Base-by-base conservation (phyloP, 2,329 filamentous ascomycete species). In the Periconia macrospinosa region DNA sequence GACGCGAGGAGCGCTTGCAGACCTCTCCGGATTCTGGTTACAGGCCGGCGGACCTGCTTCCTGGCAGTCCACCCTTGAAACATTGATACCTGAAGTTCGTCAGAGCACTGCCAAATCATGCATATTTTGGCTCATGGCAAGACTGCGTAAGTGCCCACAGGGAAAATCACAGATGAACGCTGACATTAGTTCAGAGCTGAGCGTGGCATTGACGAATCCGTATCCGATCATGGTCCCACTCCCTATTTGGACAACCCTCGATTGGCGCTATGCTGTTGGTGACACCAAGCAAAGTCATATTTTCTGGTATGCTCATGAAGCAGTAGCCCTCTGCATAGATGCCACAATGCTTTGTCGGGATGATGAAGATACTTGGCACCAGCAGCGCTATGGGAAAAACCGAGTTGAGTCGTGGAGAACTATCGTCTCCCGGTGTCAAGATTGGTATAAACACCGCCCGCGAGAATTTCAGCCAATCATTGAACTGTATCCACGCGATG, bases 381-480 rank as follows among this genome's bases (percentile, higher is more conserved):
- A 62, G 47, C 54, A 57, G n/a, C 60, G 60, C 2, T 60, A 64
- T 45, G 62, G 59, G 1, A 44, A 52, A 15, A 62, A 59, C 35
- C 60, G 61, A 2, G 53, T 66, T 5, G 57, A 63, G 14, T 49
- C 57, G 11, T 69, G 65, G 66, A 57, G 57, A 23, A 56, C 47
- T 7, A 49, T 64, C 7, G 50, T 63, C 20, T 54, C 55, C 37
- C 47, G 52, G 1, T 59, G 64, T 18, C 52, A 61, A 1, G 27
- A 59, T 9, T 67, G 63, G 63, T 69, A 62, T 40, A 61, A 47
- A 23, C 48, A 58, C 30, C 56, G 66, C 17, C 55, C 63, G 1
- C 50, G 56, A 15, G 60, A 60, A 5, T 63, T 66, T 20, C 68
- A 69, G 33, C 59, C 73, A 0, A 63, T 75, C 3, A 59, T 75